Conservation (phyloP, 2,329 filamentous ascomycete species). For the Ascochyta clinopodiicola region DNA sequence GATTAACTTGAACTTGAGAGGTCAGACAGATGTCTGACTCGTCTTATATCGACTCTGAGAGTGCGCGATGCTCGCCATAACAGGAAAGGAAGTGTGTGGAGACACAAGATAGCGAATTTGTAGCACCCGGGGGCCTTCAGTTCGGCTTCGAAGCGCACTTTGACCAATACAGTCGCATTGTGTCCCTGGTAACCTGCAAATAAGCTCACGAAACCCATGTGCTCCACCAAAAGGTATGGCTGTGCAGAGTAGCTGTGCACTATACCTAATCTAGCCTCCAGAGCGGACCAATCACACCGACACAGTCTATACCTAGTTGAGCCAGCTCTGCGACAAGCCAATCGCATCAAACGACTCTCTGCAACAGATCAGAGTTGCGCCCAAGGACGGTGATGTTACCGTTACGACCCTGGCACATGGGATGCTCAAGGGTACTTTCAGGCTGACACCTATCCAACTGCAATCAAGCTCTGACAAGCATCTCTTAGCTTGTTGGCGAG, state of each 20-base stretch:
- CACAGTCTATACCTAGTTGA: background rate
- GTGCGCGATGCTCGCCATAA: constrained; percentile 1
- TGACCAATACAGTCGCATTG: background rate
- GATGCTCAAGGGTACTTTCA: background rate
- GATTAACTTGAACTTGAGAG: background rate
- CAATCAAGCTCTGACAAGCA: constrained; percentile 11
- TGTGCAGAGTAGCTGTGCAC: constrained; percentile 3
- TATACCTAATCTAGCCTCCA: constrained; percentile 21
- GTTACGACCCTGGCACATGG: too few species aligned
- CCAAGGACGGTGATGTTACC: too few species aligned
- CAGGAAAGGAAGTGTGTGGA: constrained; percentile 1
- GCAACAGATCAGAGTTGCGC: too few species aligned
- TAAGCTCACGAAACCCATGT: background rate
- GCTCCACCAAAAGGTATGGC: background rate
- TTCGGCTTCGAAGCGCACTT: background rate
- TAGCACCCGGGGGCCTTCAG: background rate
- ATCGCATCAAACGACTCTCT: constrained; percentile 1
- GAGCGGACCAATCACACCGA: constrained; percentile 28
- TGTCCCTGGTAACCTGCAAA: background rate
- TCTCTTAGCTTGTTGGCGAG: background rate
- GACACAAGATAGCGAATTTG: background rate
- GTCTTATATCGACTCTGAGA: constrained; percentile 3
- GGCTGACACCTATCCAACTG: background rate
- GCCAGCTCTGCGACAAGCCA: constrained; percentile 10
- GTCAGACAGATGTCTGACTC: background rate